These are phyloP conservation scores for Botrytis byssoidea DNA, from an alignment of 2,329 filamentous ascomycete species.

Conservation along the genomic window DNA sequence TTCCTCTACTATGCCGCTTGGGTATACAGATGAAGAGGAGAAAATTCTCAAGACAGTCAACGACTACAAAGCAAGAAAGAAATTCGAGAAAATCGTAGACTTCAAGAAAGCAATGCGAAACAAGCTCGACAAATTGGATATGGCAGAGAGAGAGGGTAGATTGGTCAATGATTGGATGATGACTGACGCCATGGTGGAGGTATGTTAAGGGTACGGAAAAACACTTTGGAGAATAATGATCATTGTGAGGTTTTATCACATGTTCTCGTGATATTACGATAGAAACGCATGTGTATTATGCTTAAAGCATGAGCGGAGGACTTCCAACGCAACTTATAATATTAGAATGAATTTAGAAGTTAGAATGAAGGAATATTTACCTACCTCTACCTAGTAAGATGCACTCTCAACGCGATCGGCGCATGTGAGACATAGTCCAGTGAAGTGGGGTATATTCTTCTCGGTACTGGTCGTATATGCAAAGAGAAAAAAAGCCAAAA, in stretches of 20 bases:
- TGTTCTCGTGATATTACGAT: neutral
- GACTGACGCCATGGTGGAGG: neutral
- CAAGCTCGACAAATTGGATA: neutral
- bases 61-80: neutral
- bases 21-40: neutral
- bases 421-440: neutral
- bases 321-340: constrained; percentile 7
- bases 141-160: constrained; percentile 1
- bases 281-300: neutral
- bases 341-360: constrained; percentile 2
- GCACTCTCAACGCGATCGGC: neutral
- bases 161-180: neutral
- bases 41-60: neutral
- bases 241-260: neutral
- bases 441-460: neutral
- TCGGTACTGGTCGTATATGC: neutral
- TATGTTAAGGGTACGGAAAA: neutral
- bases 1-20: neutral
- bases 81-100: neutral
- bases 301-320: neutral
- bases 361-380: neutral
- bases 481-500: neutral
- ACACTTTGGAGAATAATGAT: neutral
- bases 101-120: neutral
- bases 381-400: neutral